Evolutionary conservation across 2,329 filamentous ascomycete species (phyloP).

Genomic region (Pseudonectria foliicola): DNA sequence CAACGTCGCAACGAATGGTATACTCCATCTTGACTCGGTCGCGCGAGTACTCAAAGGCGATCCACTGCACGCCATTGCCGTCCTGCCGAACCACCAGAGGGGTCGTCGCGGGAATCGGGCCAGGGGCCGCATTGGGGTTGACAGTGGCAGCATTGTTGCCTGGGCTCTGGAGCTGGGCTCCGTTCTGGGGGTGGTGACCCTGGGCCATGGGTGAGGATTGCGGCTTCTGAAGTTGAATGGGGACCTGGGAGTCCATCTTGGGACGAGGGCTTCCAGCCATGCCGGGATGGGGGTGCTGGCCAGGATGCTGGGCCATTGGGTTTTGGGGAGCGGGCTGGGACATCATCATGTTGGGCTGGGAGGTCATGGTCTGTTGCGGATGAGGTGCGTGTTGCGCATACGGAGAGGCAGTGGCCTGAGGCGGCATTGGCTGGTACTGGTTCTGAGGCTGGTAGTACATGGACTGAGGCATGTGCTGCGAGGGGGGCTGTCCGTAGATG

Average conservation of each 20-base stretch:
- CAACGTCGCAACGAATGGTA: conserved; percentile 94
- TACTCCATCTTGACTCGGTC: conserved; percentile 99
- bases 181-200: conserved; percentile 30
- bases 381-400: conserved; percentile 52
- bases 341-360: conserved; percentile 61
- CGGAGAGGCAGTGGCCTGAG: conserved; percentile 52
- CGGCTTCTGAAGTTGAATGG: conserved; percentile 54
- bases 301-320: conserved; percentile 52
- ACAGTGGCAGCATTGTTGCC: conserved; percentile 42
- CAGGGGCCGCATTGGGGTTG: conserved; percentile 86
- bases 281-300: conserved; percentile 46
- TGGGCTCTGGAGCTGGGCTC: conserved; percentile 33
- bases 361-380: conserved; percentile 51
- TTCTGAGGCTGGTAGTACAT: conserved; percentile 67
- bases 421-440: conserved; percentile 59
- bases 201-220: conserved; percentile 36
- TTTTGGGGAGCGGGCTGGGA: conserved; percentile 51
- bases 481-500: conserved; percentile 73
- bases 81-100: conserved; percentile 91
- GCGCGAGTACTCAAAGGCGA: conserved; percentile 94
- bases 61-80: conserved; percentile 96
- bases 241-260: conserved; percentile 57
- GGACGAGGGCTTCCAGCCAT: conserved; percentile 56
- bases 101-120: conserved; percentile 93
- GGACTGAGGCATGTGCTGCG: conserved; percentile 69